Percentiles rank a stretch among this genome's conserved stretches.
Evolutionary conservation across 352 stramenopile species (phyloP).

Genomic region (Globisporangium recalcitrans): DNA sequence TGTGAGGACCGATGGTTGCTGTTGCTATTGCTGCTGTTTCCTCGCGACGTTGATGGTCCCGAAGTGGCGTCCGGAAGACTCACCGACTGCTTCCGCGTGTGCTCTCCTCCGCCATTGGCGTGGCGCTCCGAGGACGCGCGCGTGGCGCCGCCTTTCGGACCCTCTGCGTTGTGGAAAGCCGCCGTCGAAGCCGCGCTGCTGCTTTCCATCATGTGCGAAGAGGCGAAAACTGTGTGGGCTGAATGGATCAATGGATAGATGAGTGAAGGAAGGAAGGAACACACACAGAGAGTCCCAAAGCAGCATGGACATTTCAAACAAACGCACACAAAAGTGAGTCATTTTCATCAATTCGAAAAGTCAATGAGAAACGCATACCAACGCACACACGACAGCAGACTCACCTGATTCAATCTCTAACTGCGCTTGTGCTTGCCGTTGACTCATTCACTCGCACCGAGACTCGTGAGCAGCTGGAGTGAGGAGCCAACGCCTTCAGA

Average conservation of each 20-base stretch:
- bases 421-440: slow-evolving; percentile 11
- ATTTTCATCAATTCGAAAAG: not conserved
- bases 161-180: slow-evolving; percentile 13
- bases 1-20: slow-evolving; percentile 16
- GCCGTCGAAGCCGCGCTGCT: slow-evolving; percentile 11
- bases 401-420: slow-evolving; percentile 14
- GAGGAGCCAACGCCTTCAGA: not conserved
- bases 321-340: not conserved
- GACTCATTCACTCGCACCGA: slow-evolving; percentile 12
- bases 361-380: not conserved
- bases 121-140: slow-evolving; percentile 12
- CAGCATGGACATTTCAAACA: not conserved
- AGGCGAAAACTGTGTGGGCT: slow-evolving; percentile 5
- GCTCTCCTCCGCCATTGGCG: slow-evolving; percentile 6
- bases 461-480: not conserved
- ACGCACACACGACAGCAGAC: not conserved
- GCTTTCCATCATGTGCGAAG: slow-evolving; percentile 19
- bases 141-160: slow-evolving; percentile 1
- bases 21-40: slow-evolving; percentile 15
- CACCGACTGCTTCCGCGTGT: slow-evolving; percentile 12
- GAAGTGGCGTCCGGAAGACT: slow-evolving; percentile 7
- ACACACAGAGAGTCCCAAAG: not conserved
- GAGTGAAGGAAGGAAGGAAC: too few species aligned
- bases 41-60: slow-evolving; percentile 13
- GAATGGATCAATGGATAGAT: not conserved